Base-by-base conservation (phyloP, 192 early-diverging fungal species). In the Coemansia erecta region DNA sequence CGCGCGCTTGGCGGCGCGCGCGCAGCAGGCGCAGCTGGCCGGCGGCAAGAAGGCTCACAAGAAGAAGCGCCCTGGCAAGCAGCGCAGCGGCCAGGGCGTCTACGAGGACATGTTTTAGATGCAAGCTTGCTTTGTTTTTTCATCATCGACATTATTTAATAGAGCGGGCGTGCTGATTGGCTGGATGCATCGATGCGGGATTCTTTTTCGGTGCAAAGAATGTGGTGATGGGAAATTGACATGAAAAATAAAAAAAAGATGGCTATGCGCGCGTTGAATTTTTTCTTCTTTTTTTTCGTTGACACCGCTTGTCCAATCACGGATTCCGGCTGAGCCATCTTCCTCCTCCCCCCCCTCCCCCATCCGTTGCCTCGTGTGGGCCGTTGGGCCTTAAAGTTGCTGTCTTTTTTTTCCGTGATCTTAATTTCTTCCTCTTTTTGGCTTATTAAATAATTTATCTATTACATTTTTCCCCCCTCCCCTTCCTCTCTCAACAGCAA, bases 51-150 rank as follows among this genome's bases (percentile, higher is more conserved):
- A 58, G 85, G 61, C 31, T 70, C 66, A 57, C 66, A 76, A 89
- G 82, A 92, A 91, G 39, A 90, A 84, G 74, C 89, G 86, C 80
- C 65, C 86, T 47, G 81, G 81, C 31, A 94, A 94, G 75, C 69
- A 83, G 70, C 84, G 91, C 53, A 86, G 82, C 63, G 87, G 82
- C 33, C 79, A 73, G 56, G 86, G 85, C 52, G 72, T 80, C 5
- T 54, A 63, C 44, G 70, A 64, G 2, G 52, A 64, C 6, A 40
- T 55, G 44, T 64, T 54, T 18, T 54, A 18, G 35, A 9, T 49
- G 19, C 47, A 44, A 8, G 3, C 13, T 21, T 24, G 47, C 47
- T 13, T 26, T 49, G 18, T 47, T 47, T 19, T 47, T 14, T 5
- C 13, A 44, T 44, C 13, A 13, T 5, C 14, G 1, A 14, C 15